These are phyloP conservation scores for Allium sativum DNA, from an alignment of 106 monocot genomes.

Conservation along the genomic window DNA sequence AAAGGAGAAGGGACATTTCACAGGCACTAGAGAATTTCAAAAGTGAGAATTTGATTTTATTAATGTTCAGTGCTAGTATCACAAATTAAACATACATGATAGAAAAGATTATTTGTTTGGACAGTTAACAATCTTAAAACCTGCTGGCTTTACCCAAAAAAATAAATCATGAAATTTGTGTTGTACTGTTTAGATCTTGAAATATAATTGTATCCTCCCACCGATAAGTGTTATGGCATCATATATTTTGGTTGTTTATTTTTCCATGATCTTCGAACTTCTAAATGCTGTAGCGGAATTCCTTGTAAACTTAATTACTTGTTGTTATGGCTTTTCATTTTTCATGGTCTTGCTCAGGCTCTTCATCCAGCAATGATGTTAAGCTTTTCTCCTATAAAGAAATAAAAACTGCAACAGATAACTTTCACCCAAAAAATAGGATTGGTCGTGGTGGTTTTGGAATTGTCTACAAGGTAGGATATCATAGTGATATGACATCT, in stretches of 20 bases:
- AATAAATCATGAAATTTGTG: neutral
- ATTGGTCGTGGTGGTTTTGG: conserved; percentile 62
- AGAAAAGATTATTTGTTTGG: neutral
- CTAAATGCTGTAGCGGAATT: too few relatives aligned
- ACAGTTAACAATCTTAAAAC: neutral
- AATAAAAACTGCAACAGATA: conserved; percentile 51
- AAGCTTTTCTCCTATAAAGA: conserved; percentile 50
- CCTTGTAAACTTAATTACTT: neutral
- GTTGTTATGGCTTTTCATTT: neutral
- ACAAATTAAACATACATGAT: neutral
- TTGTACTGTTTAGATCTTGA: too few relatives aligned
- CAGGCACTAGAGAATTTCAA: neutral
- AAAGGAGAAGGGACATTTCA: conserved; percentile 1
- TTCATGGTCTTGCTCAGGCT: conserved; percentile 14
- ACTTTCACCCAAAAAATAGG: conserved; percentile 39
- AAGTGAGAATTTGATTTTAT: conserved; percentile 2
- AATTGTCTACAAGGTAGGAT: conserved; percentile 46
- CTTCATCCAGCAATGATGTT: conserved; percentile 27
- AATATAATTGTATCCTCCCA: too few relatives aligned
- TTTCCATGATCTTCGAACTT: too few relatives aligned
- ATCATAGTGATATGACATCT: neutral
- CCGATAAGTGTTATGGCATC: too few relatives aligned
- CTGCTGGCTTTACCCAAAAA: too few relatives aligned
- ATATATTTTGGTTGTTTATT: too few relatives aligned
- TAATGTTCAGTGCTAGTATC: neutral